These are phyloP conservation scores for Chondrostereum purpureum DNA, from an alignment of 1,284 basidiomycete genomes.

Conservation along the genomic window DNA sequence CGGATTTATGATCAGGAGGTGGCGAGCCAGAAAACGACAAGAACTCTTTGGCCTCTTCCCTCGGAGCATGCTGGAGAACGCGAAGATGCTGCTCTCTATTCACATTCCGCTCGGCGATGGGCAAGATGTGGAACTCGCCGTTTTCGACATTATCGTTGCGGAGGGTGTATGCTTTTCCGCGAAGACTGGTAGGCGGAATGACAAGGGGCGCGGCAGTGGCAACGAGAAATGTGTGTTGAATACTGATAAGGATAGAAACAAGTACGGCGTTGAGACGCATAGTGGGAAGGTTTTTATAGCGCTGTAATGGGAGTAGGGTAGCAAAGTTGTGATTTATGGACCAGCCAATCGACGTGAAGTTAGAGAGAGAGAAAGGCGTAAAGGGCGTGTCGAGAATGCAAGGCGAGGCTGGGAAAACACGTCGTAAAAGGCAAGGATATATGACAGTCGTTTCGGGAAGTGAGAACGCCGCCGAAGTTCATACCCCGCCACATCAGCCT, in stretches of 20 bases:
- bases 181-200: not conserved
- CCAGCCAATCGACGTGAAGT: not conserved
- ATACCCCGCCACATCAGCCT: no score
- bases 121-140: not conserved
- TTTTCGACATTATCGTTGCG: no score
- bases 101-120: not conserved
- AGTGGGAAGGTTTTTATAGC: no score
- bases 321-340: not conserved
- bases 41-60: not conserved
- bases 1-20: not conserved
- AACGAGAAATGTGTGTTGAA: not conserved
- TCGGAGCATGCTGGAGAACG: not conserved
- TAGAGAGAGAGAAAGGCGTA: not conserved
- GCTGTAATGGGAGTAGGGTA: no score
- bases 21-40: not conserved
- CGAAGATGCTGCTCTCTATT: not conserved
- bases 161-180: not conserved
- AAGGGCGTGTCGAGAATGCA: not conserved
- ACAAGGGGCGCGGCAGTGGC: not conserved
- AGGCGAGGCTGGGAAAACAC: no score
- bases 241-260: not conserved
- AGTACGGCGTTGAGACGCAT: not conserved
- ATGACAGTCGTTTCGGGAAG: no score
- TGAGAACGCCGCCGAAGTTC: not conserved
- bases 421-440: no score